A percentile compares a stretch with the other conserved stretches of the same genome.
phyloP scores from a whole-genome alignment of 306 rosid genomes.

The Citrullus colocynthis region DNA sequence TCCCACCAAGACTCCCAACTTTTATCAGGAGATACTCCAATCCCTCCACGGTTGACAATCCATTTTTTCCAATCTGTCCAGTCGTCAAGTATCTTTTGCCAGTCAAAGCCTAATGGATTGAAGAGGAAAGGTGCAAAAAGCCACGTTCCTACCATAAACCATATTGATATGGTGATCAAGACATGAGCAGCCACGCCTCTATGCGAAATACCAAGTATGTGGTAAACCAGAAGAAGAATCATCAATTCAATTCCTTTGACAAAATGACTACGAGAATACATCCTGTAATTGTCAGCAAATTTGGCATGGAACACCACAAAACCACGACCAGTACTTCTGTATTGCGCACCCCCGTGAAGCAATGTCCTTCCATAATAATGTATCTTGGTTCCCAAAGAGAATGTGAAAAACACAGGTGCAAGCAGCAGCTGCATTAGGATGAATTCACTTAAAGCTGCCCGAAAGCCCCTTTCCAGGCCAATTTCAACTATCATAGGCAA shows the following conservation, averaged over 20 bases:
- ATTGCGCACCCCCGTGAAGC: slow-evolving; percentile 98
- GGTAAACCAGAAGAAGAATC: slow-evolving; percentile 82
- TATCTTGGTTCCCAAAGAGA: slow-evolving; percentile 91
- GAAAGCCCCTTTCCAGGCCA: slow-evolving; percentile 89
- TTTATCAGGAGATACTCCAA: slow-evolving; percentile 61
- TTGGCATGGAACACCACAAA: slow-evolving; percentile 94
- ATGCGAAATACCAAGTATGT: slow-evolving; percentile 69
- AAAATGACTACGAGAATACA: slow-evolving; percentile 94
- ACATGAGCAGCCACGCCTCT: slow-evolving; percentile 44
- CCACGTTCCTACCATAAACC: slow-evolving; percentile 98
- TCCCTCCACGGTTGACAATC: slow-evolving; percentile 85
- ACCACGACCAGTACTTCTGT: slow-evolving; percentile 90
- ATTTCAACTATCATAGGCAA: slow-evolving; percentile 97
- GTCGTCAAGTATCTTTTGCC: slow-evolving; percentile 96
- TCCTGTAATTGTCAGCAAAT: slow-evolving; percentile 86
- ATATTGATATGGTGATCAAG: slow-evolving; percentile 65
- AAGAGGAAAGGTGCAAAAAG: slow-evolving; percentile 96
- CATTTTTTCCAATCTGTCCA: slow-evolving; percentile 96
- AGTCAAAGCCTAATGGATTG: slow-evolving; percentile 96
- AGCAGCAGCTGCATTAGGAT: slow-evolving; percentile 81
- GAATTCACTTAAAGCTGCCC: slow-evolving; percentile 71
- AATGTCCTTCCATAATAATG: slow-evolving; percentile 92
- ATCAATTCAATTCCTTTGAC: slow-evolving; percentile 87
- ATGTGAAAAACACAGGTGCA: slow-evolving; percentile 88
- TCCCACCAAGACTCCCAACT: slow-evolving; percentile 99